These are phyloP conservation scores for Ogataea hybrid DNA, from an alignment of 1,139 yeast species.

Conservation along the genomic window DNA sequence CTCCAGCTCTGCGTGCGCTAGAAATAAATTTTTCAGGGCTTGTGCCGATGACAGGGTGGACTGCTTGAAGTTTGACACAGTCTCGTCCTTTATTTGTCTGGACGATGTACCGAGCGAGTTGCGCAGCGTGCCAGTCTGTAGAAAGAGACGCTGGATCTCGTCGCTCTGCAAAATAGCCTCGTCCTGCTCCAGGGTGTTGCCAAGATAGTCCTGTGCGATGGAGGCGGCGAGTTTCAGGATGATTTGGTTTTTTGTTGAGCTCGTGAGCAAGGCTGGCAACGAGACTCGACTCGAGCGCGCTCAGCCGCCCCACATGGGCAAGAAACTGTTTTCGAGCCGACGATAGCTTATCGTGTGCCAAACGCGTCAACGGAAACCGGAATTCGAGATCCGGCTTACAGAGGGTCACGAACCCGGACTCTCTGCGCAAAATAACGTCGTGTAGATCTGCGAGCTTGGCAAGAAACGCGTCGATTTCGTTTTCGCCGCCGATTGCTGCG, in stretches of 20 bases:
- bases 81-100: conserved; percentile 2
- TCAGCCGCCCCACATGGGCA: conserved; percentile 8
- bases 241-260: conserved; percentile 20
- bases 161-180: conserved; percentile 17
- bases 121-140: conserved; percentile 13
- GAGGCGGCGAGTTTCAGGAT: conserved; percentile 22
- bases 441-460: conserved; percentile 2
- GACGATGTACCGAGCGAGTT: conserved; percentile 9
- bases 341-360: conserved; percentile 4
- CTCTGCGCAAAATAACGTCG: not conserved
- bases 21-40: conserved; percentile 4
- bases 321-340: conserved; percentile 8
- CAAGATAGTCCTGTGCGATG: conserved; percentile 21
- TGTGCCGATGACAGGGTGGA: not conserved
- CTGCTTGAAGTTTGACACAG: not conserved
- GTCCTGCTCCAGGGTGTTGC: conserved; percentile 17
- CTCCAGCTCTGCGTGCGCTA: not conserved
- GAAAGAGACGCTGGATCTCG: conserved; percentile 14
- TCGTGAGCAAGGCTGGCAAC: conserved; percentile 14
- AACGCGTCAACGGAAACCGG: conserved; percentile 15
- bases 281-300: conserved; percentile 15
- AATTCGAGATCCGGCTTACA: conserved; percentile 17
- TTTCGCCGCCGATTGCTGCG: conserved; percentile 6
- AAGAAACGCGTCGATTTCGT: conserved; percentile 6
- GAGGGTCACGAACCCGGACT: not conserved